These are phyloP conservation scores for Prunus yedoensis DNA, from an alignment of 331 rosid species.

Conservation along the genomic window DNA sequence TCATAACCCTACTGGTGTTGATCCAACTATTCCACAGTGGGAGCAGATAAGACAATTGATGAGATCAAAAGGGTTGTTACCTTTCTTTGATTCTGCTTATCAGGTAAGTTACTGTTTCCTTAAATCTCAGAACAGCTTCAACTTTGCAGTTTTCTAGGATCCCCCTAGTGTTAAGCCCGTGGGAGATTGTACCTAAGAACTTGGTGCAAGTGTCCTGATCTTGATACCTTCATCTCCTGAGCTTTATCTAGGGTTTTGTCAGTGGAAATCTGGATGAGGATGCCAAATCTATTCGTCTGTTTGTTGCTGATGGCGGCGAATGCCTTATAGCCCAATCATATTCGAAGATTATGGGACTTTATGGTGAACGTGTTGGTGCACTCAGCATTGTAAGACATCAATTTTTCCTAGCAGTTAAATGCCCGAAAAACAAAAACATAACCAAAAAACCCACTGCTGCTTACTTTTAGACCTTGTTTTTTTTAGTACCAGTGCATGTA, in stretches of 20 bases:
- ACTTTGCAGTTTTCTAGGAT: background rate
- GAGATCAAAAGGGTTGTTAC: conserved; percentile 66
- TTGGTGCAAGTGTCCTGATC: background rate
- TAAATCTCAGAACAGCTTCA: background rate
- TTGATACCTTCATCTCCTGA: conserved; percentile 1
- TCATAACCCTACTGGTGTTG: conserved; percentile 86
- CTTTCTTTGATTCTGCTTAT: conserved; percentile 78
- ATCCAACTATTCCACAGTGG: conserved; percentile 77
- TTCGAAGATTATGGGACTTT: conserved; percentile 84
- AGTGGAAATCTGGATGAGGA: conserved; percentile 75
- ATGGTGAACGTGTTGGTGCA: conserved; percentile 87
- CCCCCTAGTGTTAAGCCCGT: background rate
- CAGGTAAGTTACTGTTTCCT: conserved; percentile 43
- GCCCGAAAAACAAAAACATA: background rate
- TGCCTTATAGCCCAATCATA: conserved; percentile 73
- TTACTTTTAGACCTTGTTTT: background rate
- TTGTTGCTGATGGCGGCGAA: conserved; percentile 82
- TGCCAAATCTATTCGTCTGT: conserved; percentile 64
- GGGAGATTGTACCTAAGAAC: background rate
- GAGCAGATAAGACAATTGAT: conserved; percentile 70
- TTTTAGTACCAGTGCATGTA: background rate
- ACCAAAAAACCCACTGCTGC: background rate
- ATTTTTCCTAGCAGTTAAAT: background rate
- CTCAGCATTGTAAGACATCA: conserved; percentile 63
- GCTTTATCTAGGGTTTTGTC: conserved; percentile 60